Percentiles rank a stretch among this genome's conserved stretches.
Conservation (phyloP, 163 green algal genomes). For the Scenedesmus sp. region DNA sequence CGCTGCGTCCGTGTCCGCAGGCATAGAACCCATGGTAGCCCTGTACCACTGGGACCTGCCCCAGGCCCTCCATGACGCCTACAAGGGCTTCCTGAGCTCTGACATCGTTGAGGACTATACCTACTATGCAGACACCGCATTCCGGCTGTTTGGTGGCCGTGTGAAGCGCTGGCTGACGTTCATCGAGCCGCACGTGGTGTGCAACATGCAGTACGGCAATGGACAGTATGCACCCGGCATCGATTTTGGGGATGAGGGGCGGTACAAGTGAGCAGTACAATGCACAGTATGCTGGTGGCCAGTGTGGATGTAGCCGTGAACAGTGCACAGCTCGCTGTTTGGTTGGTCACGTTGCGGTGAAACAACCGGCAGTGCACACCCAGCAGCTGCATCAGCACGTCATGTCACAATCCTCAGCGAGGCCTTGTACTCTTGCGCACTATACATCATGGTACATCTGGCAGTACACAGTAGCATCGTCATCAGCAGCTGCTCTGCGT, state of each 20-base stretch:
- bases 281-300: too few species aligned
- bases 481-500: too few species aligned
- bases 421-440: too few species aligned
- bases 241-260: conserved; percentile 18
- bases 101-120: conserved; percentile 66
- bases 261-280: conserved; percentile 41
- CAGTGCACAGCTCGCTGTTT: too few species aligned
- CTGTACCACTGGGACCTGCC: conserved; percentile 71
- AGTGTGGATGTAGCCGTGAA: too few species aligned
- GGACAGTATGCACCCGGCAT: conserved; percentile 46
- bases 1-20: conserved; percentile 26
- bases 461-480: background rate
- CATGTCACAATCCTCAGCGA: too few species aligned
- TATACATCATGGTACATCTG: conserved; percentile 36
- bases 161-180: conserved; percentile 61
- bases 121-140: conserved; percentile 63
- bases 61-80: conserved; percentile 45
- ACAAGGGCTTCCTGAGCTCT: conserved; percentile 63
- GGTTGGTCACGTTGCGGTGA: too few species aligned
- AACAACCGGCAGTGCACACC: too few species aligned
- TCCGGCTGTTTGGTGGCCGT: conserved; percentile 29
- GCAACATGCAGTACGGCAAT: conserved; percentile 52
- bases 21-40: conserved; percentile 72
- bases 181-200: conserved; percentile 73
- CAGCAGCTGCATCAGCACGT: too few species aligned